Percentiles rank a stretch among this genome's conserved stretches.
These are phyloP conservation scores for Cephaloascus fragrans DNA, from an alignment of 805 yeast genomes.

Conservation along the genomic window DNA sequence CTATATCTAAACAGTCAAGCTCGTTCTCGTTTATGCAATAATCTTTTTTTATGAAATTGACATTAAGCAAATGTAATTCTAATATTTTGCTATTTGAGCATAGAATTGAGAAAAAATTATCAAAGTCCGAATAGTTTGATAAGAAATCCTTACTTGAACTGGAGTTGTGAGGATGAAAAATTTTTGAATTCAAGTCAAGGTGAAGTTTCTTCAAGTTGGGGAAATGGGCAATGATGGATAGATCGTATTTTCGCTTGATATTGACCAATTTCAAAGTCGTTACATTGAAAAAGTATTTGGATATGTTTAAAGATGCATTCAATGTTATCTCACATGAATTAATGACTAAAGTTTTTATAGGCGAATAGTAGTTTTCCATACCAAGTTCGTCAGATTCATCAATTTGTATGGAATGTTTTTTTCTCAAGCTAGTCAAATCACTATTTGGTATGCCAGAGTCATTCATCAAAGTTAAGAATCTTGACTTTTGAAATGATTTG, in stretches of 20 bases:
- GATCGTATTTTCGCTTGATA: conserved; percentile 32
- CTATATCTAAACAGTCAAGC: conserved; percentile 12
- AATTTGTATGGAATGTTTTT: neutral
- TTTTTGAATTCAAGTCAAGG: conserved; percentile 39
- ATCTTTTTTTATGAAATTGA: conserved; percentile 16
- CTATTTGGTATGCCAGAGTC: neutral
- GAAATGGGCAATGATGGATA: conserved; percentile 39
- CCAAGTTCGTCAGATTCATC: neutral
- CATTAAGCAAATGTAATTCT: conserved; percentile 17
- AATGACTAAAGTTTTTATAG: conserved; percentile 19
- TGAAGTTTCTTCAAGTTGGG: conserved; percentile 23
- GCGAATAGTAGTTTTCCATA: conserved; percentile 19
- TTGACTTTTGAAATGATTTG: conserved; percentile 16
- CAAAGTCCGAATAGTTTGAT: conserved; percentile 19
- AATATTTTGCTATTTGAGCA: conserved; percentile 19
- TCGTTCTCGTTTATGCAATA: conserved; percentile 6
- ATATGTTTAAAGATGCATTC: conserved; percentile 22
- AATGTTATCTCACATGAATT: conserved; percentile 22
- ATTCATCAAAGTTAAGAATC: neutral
- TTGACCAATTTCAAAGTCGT: conserved; percentile 23
- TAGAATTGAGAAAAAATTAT: conserved; percentile 23
- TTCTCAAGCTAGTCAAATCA: conserved; percentile 3
- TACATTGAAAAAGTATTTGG: conserved; percentile 31
- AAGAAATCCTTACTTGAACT: conserved; percentile 2
- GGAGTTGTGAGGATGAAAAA: conserved; percentile 20